Evolutionary conservation across 2,329 filamentous ascomycete species (phyloP).

Genomic region (Neonectria hederae): DNA sequence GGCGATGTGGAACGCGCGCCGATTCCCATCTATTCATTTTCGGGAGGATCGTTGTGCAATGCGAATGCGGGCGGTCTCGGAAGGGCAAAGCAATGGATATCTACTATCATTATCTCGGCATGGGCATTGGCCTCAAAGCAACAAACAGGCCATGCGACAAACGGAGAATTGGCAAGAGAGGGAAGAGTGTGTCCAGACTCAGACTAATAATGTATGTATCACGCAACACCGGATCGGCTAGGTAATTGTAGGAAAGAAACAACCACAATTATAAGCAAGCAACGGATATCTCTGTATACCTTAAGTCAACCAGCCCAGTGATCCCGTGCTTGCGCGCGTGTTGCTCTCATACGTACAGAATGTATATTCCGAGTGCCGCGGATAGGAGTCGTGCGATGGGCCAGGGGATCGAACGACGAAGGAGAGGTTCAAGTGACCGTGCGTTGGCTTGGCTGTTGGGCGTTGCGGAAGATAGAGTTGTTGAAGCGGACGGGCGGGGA

Average conservation of each 20-base stretch:
- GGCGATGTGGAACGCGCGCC: slow-evolving; percentile 6
- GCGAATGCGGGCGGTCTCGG: slow-evolving; percentile 10
- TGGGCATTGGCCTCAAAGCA: slow-evolving; percentile 14
- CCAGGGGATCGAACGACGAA: background rate
- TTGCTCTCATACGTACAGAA: background rate
- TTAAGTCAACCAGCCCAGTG: background rate
- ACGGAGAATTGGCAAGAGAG: slow-evolving; percentile 3
- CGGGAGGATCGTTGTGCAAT: slow-evolving; percentile 18
- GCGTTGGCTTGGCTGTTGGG: background rate
- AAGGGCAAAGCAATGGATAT: slow-evolving; percentile 15
- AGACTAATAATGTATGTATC: slow-evolving; percentile 18
- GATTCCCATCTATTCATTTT: slow-evolving; percentile 12
- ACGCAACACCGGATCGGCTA: slow-evolving; percentile 13
- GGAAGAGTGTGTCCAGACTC: slow-evolving; percentile 6
- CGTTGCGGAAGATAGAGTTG: background rate
- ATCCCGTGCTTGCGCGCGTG: background rate
- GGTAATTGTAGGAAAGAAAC: slow-evolving; percentile 6
- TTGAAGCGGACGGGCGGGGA: no score
- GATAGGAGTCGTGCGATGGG: background rate
- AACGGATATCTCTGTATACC: background rate
- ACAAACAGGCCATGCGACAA: slow-evolving; percentile 12
- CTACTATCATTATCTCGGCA: slow-evolving; percentile 9
- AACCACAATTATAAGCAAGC: slow-evolving; percentile 1
- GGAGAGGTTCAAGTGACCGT: background rate
- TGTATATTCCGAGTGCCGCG: background rate